phyloP scores from a whole-genome alignment of 352 stramenopile genomes.

The Globisporangium uncinulatum region DNA sequence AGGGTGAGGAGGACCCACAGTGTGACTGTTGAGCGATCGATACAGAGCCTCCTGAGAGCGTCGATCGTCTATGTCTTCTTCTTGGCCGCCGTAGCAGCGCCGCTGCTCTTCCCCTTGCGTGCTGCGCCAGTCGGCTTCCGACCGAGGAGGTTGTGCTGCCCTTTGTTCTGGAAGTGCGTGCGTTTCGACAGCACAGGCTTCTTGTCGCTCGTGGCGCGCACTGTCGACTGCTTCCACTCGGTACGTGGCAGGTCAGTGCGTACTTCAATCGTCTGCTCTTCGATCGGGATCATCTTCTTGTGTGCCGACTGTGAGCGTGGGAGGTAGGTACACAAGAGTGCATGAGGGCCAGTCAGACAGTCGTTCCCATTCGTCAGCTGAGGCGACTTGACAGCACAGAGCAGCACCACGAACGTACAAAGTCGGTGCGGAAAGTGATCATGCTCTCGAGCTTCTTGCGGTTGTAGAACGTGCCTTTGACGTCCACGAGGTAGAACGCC shows the following conservation, averaged over 20 bases:
- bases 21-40: not conserved
- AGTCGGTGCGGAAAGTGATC: constrained; percentile 81
- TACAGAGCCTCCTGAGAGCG: not conserved
- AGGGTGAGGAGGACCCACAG: not conserved
- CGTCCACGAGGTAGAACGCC: constrained; percentile 79
- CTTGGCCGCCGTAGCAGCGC: not conserved
- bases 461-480: constrained; percentile 81
- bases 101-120: constrained; percentile 7
- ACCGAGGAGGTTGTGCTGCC: constrained; percentile 25
- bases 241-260: constrained; percentile 66
- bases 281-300: constrained; percentile 60
- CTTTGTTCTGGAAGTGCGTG: constrained; percentile 11
- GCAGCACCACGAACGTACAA: constrained; percentile 32
- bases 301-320: constrained; percentile 39
- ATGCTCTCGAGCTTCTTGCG: constrained; percentile 82
- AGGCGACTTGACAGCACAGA: not conserved
- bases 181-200: constrained; percentile 24
- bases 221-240: constrained; percentile 34
- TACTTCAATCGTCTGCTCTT: constrained; percentile 49
- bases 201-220: constrained; percentile 17
- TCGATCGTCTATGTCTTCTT: constrained; percentile 29
- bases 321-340: not conserved
- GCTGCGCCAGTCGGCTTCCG: constrained; percentile 19
- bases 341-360: not conserved
- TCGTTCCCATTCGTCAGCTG: not conserved